Percentiles rank a stretch among this genome's conserved stretches.
Conservation (phyloP, 1,139 yeast genomes). For the Yamadazyma friedrichii region DNA sequence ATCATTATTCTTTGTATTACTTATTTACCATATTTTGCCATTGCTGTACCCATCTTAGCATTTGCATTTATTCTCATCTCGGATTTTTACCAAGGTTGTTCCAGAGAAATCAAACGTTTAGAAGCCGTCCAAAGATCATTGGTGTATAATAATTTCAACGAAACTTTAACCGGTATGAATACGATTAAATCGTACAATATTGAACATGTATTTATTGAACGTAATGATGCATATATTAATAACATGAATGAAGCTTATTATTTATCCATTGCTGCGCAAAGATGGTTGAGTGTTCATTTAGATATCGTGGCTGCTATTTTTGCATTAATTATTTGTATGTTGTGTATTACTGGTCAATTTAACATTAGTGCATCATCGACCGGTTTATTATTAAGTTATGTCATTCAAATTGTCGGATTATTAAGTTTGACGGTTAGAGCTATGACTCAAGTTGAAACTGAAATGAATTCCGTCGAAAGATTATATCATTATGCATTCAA, state of each 20-base stretch:
- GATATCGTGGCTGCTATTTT: constrained; percentile 39
- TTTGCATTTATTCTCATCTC: constrained; percentile 31
- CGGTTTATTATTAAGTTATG: constrained; percentile 44
- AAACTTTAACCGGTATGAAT: constrained; percentile 44
- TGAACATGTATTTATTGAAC: constrained; percentile 30
- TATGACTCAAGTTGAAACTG: constrained; percentile 47
- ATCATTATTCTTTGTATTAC: constrained; percentile 41
- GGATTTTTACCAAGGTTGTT: constrained; percentile 42
- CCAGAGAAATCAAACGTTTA: constrained; percentile 44
- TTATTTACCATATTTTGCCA: constrained; percentile 48
- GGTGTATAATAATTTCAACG: constrained; percentile 47
- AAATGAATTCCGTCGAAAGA: constrained; percentile 49
- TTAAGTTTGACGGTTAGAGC: constrained; percentile 42
- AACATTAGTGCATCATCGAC: constrained; percentile 43
- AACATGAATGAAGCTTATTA: constrained; percentile 46
- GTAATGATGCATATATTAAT: constrained; percentile 36
- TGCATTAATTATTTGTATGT: constrained; percentile 39
- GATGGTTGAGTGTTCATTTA: constrained; percentile 45
- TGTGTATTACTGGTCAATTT: constrained; percentile 42
- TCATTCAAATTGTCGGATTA: constrained; percentile 44
- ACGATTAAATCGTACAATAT: constrained; percentile 40
- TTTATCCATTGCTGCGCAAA: constrained; percentile 41
- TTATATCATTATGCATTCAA: constrained; percentile 41
- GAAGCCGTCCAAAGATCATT: constrained; percentile 47
- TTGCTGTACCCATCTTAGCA: constrained; percentile 42